Evolutionary conservation across 768 basidiomycete genomes (phyloP).

Genomic region (Agaricus subrufescens): DNA sequence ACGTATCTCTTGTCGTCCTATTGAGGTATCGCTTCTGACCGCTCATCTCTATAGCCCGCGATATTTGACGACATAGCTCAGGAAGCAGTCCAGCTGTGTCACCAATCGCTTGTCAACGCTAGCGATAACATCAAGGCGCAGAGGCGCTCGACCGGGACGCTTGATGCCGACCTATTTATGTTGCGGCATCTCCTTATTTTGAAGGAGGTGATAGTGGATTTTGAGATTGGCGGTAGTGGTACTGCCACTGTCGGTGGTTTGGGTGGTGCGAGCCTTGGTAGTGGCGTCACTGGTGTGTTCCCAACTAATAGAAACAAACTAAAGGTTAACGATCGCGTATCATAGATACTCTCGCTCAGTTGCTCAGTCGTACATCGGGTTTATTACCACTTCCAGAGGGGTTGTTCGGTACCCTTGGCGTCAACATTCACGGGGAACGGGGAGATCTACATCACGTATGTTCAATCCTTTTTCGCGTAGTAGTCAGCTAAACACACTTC

Average conservation of each 20-base stretch:
- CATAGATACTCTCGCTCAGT: conserved; percentile 51
- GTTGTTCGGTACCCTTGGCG: conserved; percentile 65
- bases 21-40: background rate
- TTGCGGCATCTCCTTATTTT: conserved; percentile 86
- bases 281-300: conserved; percentile 52
- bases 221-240: conserved; percentile 49
- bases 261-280: conserved; percentile 11
- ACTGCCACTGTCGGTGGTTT: conserved; percentile 9
- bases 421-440: conserved; percentile 50
- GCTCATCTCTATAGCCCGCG: conserved; percentile 53
- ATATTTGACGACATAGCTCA: conserved; percentile 97
- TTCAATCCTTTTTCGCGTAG: conserved; percentile 1
- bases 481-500: background rate
- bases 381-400: conserved; percentile 53
- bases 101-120: conserved; percentile 73
- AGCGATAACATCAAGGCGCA: conserved; percentile 57
- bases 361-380: conserved; percentile 57
- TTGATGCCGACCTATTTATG: conserved; percentile 84
- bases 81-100: conserved; percentile 82
- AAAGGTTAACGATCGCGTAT: background rate
- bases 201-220: conserved; percentile 77
- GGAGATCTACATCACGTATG: conserved; percentile 63
- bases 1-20: conserved; percentile 12
- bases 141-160: conserved; percentile 39
- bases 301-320: background rate